Percentiles rank a stretch among this genome's conserved stretches.
Evolutionary conservation across 2,329 filamentous ascomycete genomes (phyloP).

Genomic region (Fusarium circinatum): DNA sequence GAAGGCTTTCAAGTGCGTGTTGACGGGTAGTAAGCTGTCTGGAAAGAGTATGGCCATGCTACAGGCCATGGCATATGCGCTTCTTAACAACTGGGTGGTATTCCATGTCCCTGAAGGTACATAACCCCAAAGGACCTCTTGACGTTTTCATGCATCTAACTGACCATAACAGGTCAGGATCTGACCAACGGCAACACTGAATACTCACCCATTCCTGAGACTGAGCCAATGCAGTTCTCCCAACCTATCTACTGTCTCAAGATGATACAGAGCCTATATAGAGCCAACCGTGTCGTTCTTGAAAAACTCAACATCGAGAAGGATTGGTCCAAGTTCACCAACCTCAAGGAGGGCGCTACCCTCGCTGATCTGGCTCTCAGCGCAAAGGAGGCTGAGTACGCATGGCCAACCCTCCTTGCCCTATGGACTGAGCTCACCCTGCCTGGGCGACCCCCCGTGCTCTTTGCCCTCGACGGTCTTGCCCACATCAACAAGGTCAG

Average conservation of each 20-base stretch:
- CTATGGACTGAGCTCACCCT: slow-evolving; percentile 80
- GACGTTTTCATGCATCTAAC: background rate
- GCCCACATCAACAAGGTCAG: slow-evolving; percentile 82
- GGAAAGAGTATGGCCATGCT: slow-evolving; percentile 90
- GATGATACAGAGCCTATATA: slow-evolving; percentile 76
- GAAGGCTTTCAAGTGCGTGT: slow-evolving; percentile 69
- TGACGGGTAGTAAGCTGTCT: slow-evolving; percentile 77
- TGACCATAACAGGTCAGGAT: slow-evolving; percentile 69
- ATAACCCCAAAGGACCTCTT: background rate
- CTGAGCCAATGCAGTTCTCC: slow-evolving; percentile 70
- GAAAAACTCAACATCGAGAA: slow-evolving; percentile 57
- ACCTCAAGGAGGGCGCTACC: slow-evolving; percentile 64
- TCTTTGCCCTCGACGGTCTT: slow-evolving; percentile 83
- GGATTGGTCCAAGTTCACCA: slow-evolving; percentile 56
- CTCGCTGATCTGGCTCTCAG: slow-evolving; percentile 77
- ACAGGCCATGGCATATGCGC: slow-evolving; percentile 84
- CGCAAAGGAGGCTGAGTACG: slow-evolving; percentile 77
- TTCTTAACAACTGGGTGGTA: slow-evolving; percentile 88
- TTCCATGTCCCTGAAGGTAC: slow-evolving; percentile 89
- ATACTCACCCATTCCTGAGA: slow-evolving; percentile 76
- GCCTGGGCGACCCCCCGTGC: slow-evolving; percentile 65
- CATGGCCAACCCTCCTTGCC: slow-evolving; percentile 83
- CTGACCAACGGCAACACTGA: slow-evolving; percentile 82
- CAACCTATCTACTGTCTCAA: slow-evolving; percentile 82
- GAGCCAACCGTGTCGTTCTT: slow-evolving; percentile 77